A percentile compares a stretch with the other conserved stretches of the same genome.
These are phyloP conservation scores for Lentinula novae-zelandiae DNA, from an alignment of 1,284 basidiomycete species.

Conservation along the genomic window DNA sequence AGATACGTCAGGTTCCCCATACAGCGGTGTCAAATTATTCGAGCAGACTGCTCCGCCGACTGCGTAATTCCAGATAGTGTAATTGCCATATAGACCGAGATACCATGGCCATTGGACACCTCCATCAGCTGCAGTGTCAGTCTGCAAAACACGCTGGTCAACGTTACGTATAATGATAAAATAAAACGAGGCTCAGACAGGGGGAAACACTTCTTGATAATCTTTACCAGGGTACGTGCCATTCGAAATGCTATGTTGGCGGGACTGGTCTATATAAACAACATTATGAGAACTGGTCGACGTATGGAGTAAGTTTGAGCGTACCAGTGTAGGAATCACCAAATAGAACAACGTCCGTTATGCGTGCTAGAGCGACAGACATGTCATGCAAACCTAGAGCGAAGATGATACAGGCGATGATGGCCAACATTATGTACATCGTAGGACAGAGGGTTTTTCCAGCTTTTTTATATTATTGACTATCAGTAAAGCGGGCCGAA, in stretches of 20 bases:
- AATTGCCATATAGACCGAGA: constrained; percentile 28
- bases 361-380: not conserved
- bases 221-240: constrained; percentile 21
- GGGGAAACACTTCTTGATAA: constrained; percentile 23
- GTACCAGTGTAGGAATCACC: constrained; percentile 16
- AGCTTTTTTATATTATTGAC: not conserved
- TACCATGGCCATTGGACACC: constrained; percentile 8
- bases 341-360: constrained; percentile 13
- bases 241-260: constrained; percentile 21
- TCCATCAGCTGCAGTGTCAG: not conserved
- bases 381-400: not conserved
- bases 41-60: constrained; percentile 41
- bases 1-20: constrained; percentile 30
- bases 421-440: not conserved
- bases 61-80: constrained; percentile 37
- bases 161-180: not conserved
- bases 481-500: not conserved
- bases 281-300: not conserved
- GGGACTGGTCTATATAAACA: constrained; percentile 18
- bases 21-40: constrained; percentile 38
- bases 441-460: not conserved
- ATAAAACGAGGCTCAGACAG: constrained; percentile 14
- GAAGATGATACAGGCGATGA: not conserved
- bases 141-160: not conserved
- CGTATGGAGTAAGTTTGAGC: not conserved